These are phyloP conservation scores for Penicillium atrosanguineum DNA, from an alignment of 495 filamentous ascomycete species.

Conservation along the genomic window DNA sequence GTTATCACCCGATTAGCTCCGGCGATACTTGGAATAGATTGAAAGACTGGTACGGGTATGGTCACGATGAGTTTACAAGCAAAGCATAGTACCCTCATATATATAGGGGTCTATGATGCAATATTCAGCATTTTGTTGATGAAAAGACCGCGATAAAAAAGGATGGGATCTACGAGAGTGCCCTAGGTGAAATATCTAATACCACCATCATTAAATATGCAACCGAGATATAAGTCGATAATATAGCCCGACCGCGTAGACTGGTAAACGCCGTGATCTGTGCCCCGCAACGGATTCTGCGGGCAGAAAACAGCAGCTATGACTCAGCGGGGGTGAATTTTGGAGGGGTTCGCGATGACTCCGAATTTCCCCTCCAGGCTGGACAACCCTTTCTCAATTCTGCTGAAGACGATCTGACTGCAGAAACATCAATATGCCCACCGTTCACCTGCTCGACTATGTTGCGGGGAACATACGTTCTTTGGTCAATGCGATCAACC, in stretches of 20 bases:
- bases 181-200: too few relatives aligned
- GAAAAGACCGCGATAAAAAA: too few relatives aligned
- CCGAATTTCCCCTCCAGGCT: conserved; percentile 2
- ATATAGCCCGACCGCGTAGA: not conserved
- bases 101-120: too few relatives aligned
- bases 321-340: conserved; percentile 27
- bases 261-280: not conserved
- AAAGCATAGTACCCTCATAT: too few relatives aligned
- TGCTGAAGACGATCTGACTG: not conserved
- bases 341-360: conserved; percentile 21
- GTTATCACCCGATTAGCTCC: not conserved
- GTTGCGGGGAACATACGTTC: conserved; percentile 89
- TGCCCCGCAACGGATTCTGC: conserved; percentile 12
- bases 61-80: too few relatives aligned
- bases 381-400: not conserved
- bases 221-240: too few relatives aligned
- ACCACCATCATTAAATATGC: too few relatives aligned
- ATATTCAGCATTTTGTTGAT: too few relatives aligned
- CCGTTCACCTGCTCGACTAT: conserved; percentile 86
- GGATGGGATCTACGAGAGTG: too few relatives aligned
- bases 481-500: conserved; percentile 95
- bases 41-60: not conserved
- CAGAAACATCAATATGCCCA: conserved; percentile 59
- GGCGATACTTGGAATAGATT: not conserved
- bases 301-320: conserved; percentile 25